Evolutionary conservation across 140 eudicot species (phyloP).

Genomic region (Eryngium alpinum): DNA sequence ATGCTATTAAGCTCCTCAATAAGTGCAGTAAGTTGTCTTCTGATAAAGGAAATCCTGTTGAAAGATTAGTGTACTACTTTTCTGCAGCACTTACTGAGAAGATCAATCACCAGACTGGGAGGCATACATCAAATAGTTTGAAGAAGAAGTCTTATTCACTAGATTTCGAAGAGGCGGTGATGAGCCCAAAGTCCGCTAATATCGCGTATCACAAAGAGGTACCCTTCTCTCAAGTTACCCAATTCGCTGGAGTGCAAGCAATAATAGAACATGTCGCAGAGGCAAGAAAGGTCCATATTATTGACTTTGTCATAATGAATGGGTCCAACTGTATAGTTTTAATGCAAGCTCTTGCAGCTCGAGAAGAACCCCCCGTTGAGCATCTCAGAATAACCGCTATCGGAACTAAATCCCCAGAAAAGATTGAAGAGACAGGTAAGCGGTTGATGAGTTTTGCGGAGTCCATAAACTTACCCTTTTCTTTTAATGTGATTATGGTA

Average conservation of each 20-base stretch:
- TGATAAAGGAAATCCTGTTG: constrained; percentile 7
- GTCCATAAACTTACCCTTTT: constrained; percentile 8
- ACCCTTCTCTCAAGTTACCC: constrained; percentile 15
- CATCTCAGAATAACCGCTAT: constrained; percentile 3
- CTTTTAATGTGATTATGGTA: constrained; percentile 9
- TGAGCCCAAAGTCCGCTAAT: constrained; percentile 9
- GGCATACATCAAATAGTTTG: background rate
- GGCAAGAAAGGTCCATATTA: constrained; percentile 9
- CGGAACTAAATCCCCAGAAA: constrained; percentile 1
- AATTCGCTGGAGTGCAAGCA: constrained; percentile 12
- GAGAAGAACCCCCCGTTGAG: constrained; percentile 1
- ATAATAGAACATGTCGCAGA: constrained; percentile 10
- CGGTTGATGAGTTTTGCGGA: constrained; percentile 8
- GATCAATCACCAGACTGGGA: constrained; percentile 7
- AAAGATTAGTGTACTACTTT: constrained; percentile 8
- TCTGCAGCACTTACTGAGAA: constrained; percentile 8
- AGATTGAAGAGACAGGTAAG: constrained; percentile 5
- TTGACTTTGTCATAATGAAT: constrained; percentile 13
- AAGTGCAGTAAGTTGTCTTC: background rate
- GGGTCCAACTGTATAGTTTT: constrained; percentile 12
- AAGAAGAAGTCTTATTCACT: background rate
- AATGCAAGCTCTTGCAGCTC: constrained; percentile 18
- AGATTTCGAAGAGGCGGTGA: constrained; percentile 4
- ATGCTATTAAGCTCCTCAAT: constrained; percentile 6
- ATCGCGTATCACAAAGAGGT: constrained; percentile 7